phyloP scores from a whole-genome alignment of 2,329 filamentous ascomycete species.

The Pyrenochaeta sp. region DNA sequence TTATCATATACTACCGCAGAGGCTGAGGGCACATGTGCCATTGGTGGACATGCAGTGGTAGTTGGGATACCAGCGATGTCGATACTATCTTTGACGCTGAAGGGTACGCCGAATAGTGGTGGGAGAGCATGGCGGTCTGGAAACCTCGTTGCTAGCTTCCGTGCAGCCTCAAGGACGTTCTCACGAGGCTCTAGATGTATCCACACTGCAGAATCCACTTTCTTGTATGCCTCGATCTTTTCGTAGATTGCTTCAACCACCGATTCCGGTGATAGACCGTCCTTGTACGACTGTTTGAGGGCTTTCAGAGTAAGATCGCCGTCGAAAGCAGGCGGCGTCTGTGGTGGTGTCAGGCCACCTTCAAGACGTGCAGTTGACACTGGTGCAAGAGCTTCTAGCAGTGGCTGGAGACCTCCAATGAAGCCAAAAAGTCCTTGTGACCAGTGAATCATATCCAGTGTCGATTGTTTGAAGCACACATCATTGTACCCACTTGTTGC shows the following conservation, averaged over 20 bases:
- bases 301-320: conserved; percentile 54
- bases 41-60: conserved; percentile 60
- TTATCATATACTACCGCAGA: conserved; percentile 62
- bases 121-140: conserved; percentile 50
- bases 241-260: conserved; percentile 56
- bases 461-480: conserved; percentile 54
- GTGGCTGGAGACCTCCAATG: conserved; percentile 54
- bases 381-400: conserved; percentile 37
- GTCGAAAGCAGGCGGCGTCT: conserved; percentile 49
- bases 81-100: conserved; percentile 65
- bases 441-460: conserved; percentile 60
- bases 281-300: conserved; percentile 55
- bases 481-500: conserved; percentile 59
- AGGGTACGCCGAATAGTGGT: conserved; percentile 64
- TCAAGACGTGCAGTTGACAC: conserved; percentile 4
- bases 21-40: conserved; percentile 55
- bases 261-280: conserved; percentile 53
- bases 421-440: conserved; percentile 63
- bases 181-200: conserved; percentile 54
- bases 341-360: conserved; percentile 35
- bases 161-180: conserved; percentile 51
- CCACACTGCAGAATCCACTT: conserved; percentile 60
- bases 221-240: conserved; percentile 58
- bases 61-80: conserved; percentile 61
- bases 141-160: conserved; percentile 51